Percentiles rank a stretch among this genome's conserved stretches.
These are phyloP conservation scores for Citrus medica DNA, from an alignment of 345 rosid genomes.

Conservation along the genomic window DNA sequence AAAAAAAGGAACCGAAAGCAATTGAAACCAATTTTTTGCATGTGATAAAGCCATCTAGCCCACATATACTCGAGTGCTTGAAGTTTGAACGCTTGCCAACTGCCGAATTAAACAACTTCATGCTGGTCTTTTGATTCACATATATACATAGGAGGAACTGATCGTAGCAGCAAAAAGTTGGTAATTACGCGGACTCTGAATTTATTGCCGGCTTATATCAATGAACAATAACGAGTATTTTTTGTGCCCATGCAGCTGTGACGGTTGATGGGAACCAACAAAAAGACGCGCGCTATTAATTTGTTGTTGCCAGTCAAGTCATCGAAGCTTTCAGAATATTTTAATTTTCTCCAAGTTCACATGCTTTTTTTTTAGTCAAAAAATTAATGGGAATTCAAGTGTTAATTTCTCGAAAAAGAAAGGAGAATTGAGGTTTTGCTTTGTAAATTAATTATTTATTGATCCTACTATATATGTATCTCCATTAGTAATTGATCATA, in stretches of 20 bases:
- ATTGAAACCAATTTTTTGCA: conserved; percentile 4
- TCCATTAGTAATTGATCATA: background rate
- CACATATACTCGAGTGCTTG: background rate
- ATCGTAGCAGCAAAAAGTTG: background rate
- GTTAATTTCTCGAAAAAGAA: background rate
- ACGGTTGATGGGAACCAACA: background rate
- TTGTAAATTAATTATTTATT: background rate
- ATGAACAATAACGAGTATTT: background rate
- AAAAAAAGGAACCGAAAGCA: conserved; percentile 1
- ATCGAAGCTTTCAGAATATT: no score
- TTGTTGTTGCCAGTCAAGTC: background rate
- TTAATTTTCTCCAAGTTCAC: background rate
- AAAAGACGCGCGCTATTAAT: background rate
- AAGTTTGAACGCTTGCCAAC: background rate
- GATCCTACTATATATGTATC: no score
- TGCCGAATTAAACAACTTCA: background rate
- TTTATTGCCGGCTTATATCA: background rate
- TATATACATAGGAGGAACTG: background rate
- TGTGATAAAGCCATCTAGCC: background rate
- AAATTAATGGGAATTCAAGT: background rate
- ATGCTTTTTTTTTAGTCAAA: background rate
- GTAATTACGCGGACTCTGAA: background rate
- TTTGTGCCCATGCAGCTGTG: background rate
- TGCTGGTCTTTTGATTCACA: background rate
- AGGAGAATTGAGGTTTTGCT: background rate